Conservation (phyloP, 2,329 filamentous ascomycete genomes). For the Botrytis elliptica region DNA sequence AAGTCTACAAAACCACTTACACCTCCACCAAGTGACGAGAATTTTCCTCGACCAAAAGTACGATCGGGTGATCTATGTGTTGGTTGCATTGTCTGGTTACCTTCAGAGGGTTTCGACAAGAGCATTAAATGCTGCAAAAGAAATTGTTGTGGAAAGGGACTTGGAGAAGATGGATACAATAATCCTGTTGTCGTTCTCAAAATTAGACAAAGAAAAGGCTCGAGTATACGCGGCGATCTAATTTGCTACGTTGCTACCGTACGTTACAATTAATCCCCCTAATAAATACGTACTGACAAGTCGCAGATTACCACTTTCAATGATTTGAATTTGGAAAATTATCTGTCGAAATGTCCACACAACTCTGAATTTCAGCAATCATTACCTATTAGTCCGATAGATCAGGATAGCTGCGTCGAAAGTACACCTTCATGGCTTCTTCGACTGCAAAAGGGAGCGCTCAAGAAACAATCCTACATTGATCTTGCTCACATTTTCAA, state of each 20-base stretch:
- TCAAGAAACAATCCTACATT: constrained; percentile 29
- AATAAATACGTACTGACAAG: neutral
- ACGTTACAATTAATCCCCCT: neutral
- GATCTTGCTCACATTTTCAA: constrained; percentile 25
- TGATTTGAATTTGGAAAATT: constrained; percentile 21
- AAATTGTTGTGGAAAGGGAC: constrained; percentile 17
- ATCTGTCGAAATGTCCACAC: constrained; percentile 16
- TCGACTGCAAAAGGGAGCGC: constrained; percentile 22
- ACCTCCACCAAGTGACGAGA: constrained; percentile 13
- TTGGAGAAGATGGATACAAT: constrained; percentile 27
- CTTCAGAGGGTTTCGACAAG: neutral
- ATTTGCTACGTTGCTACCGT: constrained; percentile 29
- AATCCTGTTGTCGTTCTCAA: constrained; percentile 26
- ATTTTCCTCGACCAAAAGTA: constrained; percentile 11
- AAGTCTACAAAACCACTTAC: neutral
- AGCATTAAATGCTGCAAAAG: constrained; percentile 24
- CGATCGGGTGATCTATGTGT: constrained; percentile 25
- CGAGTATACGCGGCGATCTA: constrained; percentile 24
- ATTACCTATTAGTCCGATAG: constrained; percentile 24
- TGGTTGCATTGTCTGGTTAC: constrained; percentile 29
- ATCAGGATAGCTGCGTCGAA: neutral
- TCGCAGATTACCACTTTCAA: constrained; percentile 26
- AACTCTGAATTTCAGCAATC: constrained; percentile 16
- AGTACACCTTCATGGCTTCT: constrained; percentile 21
- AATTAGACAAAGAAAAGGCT: constrained; percentile 23